Evolutionary conservation across 495 filamentous ascomycete species (phyloP).

Genomic region (Patellaria atrata): DNA sequence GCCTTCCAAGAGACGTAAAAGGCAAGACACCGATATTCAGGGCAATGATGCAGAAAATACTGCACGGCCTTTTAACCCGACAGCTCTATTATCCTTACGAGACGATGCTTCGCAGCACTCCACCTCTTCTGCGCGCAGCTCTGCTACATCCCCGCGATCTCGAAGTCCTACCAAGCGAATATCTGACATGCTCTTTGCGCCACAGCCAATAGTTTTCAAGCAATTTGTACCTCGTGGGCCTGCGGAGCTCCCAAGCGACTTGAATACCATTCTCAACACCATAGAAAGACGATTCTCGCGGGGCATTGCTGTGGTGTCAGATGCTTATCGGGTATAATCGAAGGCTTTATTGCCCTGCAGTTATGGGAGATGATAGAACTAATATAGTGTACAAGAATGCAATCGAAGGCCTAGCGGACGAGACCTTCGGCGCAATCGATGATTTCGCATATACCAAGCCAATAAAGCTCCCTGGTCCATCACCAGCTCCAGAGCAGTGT

Average conservation of each 20-base stretch:
- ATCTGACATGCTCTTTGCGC: constrained; percentile 1
- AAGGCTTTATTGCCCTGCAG: no score
- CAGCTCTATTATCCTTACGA: no score
- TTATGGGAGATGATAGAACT: no score
- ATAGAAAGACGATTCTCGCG: neutral
- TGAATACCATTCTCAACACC: neutral
- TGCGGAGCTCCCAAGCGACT: neutral
- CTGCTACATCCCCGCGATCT: no score
- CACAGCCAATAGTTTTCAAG: neutral
- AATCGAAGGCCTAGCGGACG: neutral
- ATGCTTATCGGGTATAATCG: neutral
- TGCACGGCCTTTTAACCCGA: no score
- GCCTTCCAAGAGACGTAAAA: no score
- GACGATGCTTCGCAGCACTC: no score
- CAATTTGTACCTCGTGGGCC: neutral
- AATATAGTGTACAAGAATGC: constrained; percentile 1
- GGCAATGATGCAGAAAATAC: no score
- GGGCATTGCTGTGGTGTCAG: neutral
- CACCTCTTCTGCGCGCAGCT: no score
- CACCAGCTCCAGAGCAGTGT: neutral
- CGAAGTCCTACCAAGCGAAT: constrained; percentile 1
- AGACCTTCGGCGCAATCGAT: neutral
- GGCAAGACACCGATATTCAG: no score
- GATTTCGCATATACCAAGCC: constrained; percentile 1
- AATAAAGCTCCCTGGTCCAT: constrained; percentile 1